Evolutionary conservation across 768 basidiomycete genomes (phyloP).

Genomic region (Pulveroboletus frians): DNA sequence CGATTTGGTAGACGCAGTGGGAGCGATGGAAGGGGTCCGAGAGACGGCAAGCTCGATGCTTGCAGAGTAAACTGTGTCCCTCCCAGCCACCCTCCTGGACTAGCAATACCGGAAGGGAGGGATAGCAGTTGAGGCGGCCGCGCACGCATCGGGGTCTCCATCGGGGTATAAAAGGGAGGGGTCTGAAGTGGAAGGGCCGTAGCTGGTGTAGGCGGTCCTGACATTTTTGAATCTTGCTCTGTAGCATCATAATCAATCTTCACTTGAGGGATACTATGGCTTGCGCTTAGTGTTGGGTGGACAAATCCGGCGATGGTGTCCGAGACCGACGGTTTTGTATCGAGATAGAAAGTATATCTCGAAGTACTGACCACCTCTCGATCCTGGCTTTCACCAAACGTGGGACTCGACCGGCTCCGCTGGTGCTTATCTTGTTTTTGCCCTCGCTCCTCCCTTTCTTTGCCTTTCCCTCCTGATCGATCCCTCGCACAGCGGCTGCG

Average conservation of each 20-base stretch:
- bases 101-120: background rate
- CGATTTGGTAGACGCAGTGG: constrained; percentile 19
- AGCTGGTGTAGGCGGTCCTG: constrained; percentile 19
- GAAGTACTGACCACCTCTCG: background rate
- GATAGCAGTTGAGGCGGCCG: constrained; percentile 6
- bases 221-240: constrained; percentile 19
- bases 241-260: constrained; percentile 21
- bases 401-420: constrained; percentile 22
- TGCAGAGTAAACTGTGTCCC: constrained; percentile 4
- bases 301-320: background rate
- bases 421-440: constrained; percentile 8
- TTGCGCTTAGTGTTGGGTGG: background rate
- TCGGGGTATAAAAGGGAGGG: constrained; percentile 27
- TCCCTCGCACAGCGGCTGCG: constrained; percentile 13
- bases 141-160: constrained; percentile 20
- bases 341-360: constrained; percentile 8
- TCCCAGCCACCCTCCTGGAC: constrained; percentile 4
- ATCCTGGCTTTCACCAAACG: background rate
- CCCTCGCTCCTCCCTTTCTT: background rate
- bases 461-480: constrained; percentile 3
- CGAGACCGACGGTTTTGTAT: background rate
- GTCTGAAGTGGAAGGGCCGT: constrained; percentile 19
- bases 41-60: background rate
- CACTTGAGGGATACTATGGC: constrained; percentile 14
- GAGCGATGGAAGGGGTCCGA: constrained; percentile 10